Base-by-base conservation (phyloP, 2,329 filamentous ascomycete species). In the Emergomyces africanus region DNA sequence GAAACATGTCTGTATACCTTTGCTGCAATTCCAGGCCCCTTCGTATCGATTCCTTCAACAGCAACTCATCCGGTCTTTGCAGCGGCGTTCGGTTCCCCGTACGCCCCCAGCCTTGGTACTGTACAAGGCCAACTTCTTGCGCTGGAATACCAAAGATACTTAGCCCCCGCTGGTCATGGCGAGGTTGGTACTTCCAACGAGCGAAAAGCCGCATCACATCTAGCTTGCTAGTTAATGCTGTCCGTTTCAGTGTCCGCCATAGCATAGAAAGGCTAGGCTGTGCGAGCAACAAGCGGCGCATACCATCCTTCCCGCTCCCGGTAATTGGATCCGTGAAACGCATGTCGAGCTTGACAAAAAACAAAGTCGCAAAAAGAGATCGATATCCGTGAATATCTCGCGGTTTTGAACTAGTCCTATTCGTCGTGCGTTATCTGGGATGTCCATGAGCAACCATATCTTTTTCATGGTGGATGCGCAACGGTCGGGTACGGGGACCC, bases 311-410 rank as follows among this genome's bases (percentile, higher is more conserved):
- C 54, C 78, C 77, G 18, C 78, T 77, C 0, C 80, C 81, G 54
- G 78, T 77, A 28, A 82, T 68, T 0, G 87, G 86, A 63, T 88
- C 80, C 60, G 81, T 82, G 70, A 89, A 84, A 58, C 78, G 77
- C 81, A 90, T 83, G 66, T 83, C 79, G 18, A 94, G 79, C 73
- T 92, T 91, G 62, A 88, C 67, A 63, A 89, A 75, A 74, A 92
- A 85, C 61, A 85, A 71, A 50, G 84, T 81, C 2, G 81, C 77
- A 56, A 81, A 77, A 82, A 81, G 10, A 94, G 70, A 66, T 89
- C 83, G 3, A 69, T 61, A 59, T 86, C 75, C 10, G 78, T 74
- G 78, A 87, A 87, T 54, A 85, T 75, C 0, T 66, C 64, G 10
- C 58, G 57, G 68, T 82, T 82, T 35, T 75, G 75, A 5, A 89